These are phyloP conservation scores for Chlamydomonas asymmetrica DNA, from an alignment of 139 green algal genomes.

Conservation along the genomic window DNA sequence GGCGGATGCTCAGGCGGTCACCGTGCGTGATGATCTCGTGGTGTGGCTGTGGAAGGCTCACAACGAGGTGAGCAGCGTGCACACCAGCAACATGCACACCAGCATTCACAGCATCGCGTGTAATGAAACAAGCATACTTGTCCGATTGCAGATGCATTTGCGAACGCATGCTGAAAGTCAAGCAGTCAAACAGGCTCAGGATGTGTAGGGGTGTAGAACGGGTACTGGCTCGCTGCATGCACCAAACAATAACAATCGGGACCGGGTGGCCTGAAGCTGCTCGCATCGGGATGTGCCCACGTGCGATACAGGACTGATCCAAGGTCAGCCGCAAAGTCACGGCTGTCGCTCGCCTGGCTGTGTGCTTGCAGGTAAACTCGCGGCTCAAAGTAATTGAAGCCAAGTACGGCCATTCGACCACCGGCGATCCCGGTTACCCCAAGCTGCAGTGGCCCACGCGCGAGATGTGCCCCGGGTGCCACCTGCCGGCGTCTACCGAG, in stretches of 20 bases:
- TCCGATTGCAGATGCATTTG: no score
- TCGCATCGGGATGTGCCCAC: no score
- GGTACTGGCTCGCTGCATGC: no score
- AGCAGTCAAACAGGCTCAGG: no score
- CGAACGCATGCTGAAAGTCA: no score
- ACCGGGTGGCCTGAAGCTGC: no score
- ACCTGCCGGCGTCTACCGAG: no score
- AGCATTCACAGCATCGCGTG: no score
- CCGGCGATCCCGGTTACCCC: conserved; percentile 64
- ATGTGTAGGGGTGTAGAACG: no score
- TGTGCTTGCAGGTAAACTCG: conserved; percentile 62
- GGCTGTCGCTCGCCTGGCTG: neutral
- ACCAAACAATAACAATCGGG: no score
- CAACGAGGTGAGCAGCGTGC: conserved; percentile 79
- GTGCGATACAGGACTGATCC: neutral
- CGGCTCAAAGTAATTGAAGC: conserved; percentile 53
- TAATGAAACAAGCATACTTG: no score
- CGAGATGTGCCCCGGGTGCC: conserved; percentile 14
- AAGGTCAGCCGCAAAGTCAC: neutral
- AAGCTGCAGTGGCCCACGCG: conserved; percentile 65
- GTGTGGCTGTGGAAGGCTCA: conserved; percentile 83
- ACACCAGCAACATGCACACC: no score
- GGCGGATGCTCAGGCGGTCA: conserved; percentile 8
- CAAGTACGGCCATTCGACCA: conserved; percentile 40
- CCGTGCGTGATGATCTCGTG: conserved; percentile 36